Evolutionary conservation across 192 early-diverging fungal species (phyloP).

Genomic region (Cladochytrium replicatum): DNA sequence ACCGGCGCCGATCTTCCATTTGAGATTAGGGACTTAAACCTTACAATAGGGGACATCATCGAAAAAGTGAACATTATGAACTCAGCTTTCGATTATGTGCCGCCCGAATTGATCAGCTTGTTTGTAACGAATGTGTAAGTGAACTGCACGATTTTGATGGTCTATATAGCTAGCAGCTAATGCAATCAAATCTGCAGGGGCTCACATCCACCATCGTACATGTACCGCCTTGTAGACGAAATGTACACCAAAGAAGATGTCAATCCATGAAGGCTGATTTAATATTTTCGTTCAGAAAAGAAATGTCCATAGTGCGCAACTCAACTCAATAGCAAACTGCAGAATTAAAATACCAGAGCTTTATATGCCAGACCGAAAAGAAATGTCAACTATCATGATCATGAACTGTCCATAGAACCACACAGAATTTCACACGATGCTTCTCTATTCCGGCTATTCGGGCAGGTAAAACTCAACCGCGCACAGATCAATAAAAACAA

Average conservation of each 20-base stretch:
- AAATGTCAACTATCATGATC: no score
- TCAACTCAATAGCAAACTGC: no score
- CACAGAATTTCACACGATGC: no score
- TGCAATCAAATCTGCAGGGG: constrained; percentile 34
- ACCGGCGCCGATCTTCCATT: not conserved
- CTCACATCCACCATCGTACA: constrained; percentile 64
- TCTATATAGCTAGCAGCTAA: constrained; percentile 12
- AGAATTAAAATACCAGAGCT: no score
- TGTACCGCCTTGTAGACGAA: constrained; percentile 67
- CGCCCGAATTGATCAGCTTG: constrained; percentile 78
- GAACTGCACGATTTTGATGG: not conserved
- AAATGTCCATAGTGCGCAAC: no score
- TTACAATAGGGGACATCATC: constrained; percentile 54
- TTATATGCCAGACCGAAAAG: no score
- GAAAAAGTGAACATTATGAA: constrained; percentile 72
- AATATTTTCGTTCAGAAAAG: no score
- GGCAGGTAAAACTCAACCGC: no score
- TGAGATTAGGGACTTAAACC: not conserved
- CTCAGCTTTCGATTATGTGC: constrained; percentile 87
- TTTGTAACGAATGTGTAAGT: constrained; percentile 83
- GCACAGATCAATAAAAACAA: no score
- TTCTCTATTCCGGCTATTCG: no score
- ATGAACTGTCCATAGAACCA: no score
- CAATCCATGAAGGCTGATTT: no score
- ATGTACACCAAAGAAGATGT: constrained; percentile 45